These are phyloP conservation scores for Phytophthora foliorum DNA, from an alignment of 352 stramenopile genomes.

Conservation along the genomic window DNA sequence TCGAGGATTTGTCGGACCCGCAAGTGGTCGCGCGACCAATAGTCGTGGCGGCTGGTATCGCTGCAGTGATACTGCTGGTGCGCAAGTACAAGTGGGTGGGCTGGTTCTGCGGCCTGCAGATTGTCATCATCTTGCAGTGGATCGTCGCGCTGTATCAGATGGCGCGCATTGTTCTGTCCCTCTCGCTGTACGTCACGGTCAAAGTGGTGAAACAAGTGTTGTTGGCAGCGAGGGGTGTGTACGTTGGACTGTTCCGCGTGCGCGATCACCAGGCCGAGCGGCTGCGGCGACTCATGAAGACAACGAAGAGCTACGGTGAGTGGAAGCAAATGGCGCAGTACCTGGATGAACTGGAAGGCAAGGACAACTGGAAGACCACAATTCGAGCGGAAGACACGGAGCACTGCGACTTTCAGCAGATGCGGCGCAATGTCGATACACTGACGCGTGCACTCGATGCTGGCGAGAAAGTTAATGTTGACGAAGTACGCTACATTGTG, in stretches of 20 bases:
- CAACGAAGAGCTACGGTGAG: constrained; percentile 57
- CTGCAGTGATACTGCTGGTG: constrained; percentile 34
- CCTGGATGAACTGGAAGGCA: constrained; percentile 68
- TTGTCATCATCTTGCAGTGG: constrained; percentile 73
- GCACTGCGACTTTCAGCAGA: constrained; percentile 70
- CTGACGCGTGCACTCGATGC: constrained; percentile 41
- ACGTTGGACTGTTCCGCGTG: constrained; percentile 49
- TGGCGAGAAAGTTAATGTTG: constrained; percentile 46
- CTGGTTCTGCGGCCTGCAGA: constrained; percentile 66
- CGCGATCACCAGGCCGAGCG: constrained; percentile 62
- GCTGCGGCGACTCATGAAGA: constrained; percentile 71
- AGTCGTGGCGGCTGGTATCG: constrained; percentile 31
- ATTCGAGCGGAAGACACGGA: constrained; percentile 58
- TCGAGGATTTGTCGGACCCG: constrained; percentile 50
- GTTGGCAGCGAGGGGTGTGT: constrained; percentile 31
- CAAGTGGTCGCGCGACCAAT: constrained; percentile 46
- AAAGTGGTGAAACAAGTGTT: constrained; percentile 60
- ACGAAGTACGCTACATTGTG: constrained; percentile 69
- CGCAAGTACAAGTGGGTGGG: constrained; percentile 73
- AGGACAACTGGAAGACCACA: constrained; percentile 67
- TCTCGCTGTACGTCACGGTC: constrained; percentile 58
- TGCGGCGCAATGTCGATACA: constrained; percentile 51
- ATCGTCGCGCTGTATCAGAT: constrained; percentile 75
- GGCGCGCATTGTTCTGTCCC: constrained; percentile 63
- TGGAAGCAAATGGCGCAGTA: constrained; percentile 74